Base-by-base conservation (phyloP, 805 yeast species). In the Cyberlindnera suaveolens region DNA sequence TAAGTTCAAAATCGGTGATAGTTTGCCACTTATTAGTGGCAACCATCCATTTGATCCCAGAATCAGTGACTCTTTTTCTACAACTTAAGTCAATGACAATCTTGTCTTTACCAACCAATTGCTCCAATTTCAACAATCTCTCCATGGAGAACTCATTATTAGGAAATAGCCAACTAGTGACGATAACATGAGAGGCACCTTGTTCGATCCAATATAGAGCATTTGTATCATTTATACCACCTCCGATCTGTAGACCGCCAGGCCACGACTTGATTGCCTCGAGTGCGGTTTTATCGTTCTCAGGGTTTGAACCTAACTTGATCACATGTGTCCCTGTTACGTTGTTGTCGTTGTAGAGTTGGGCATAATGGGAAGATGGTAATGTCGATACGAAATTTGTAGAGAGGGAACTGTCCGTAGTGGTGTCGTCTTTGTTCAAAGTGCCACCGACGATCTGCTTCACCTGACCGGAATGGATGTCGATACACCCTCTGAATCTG, bases 11-110 rank as follows among this genome's bases (percentile, higher is more conserved):
- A 33, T 73, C 72, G 0, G 99, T 93, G 26, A 90, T 64, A 0
- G 90, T 85, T 61, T 90, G 97, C 99, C 99, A 93, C 63, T 89
- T 85, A 65, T 93, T 90, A 80, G 89, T 93, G 2, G 98, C 96
- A n/a, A 93, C 99, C 31, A 83, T 74, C 99, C 99, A 93, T 38
- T 45, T 8, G 13, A 9, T 6, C 18, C 49, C 53, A 7, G 43
- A 52, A 26, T 49, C 36, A 10, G 48, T 58, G 3, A 57, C 54
- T n/a, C 54, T 58, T 15, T 67, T 63, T 46, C 95, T 74, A 62
- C 98, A 91, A 60, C 96, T 87, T 55, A 93, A 71, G 61, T 93
- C 99, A 35, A 93, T 82, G 8, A 93, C 90, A n/a, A 93, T 64
- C 36, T 74, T 67, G 3, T 70, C 69, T 14, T 72, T 77, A 0